Evolutionary conservation across 2,329 filamentous ascomycete genomes (phyloP), one percentile per base, ranked within the genome.

Genomic region (Colletotrichum navitas): DNA sequence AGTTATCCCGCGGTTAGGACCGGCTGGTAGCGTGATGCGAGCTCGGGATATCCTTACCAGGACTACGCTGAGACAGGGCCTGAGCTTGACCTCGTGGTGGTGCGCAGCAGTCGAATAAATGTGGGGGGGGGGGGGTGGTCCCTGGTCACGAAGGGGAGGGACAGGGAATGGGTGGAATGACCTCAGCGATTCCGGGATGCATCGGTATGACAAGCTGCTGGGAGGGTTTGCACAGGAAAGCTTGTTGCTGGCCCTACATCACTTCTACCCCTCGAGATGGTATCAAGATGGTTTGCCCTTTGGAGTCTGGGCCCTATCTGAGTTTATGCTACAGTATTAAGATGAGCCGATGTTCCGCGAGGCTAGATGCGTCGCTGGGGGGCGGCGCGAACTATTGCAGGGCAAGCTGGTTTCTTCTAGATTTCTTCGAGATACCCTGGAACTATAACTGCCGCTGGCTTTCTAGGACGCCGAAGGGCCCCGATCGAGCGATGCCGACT

Each of bases 31-130:
- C 52, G 65, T 71, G 68, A 68, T 32, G 43, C n/a, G 68, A 51
- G 64, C 68, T 71, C 36, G 68, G 65, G 68, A 36, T 63, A 68
- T 68, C 65, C 68, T 45, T 68, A 49, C 52, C 14, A n/a, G 34
- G 26, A 32, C n/a, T 21, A 56, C 49, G 56, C 56, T 62, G 58
- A 71, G 68, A 71, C 68, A 58, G 47, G 51, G 68, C 64, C 56
- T 58, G 59, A 58, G 64, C 68, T 64, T 68, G 68, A 68, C 43
- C 58, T 63, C 43, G 41, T 51, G 49, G 63, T 61, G 66, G 67
- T 32, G 62, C 36, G 29, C 52, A 14, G 29, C 49, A 24, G 36
- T 29, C 12, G 26, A 51, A 34, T 21, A 43, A 43, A 34, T 24
- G 24, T n/a, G n/a, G n/a, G n/a, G n/a, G n/a, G n/a, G n/a, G n/a